Base-by-base conservation (phyloP, 2,329 filamentous ascomycete species). In the Aspergillus sergii region DNA sequence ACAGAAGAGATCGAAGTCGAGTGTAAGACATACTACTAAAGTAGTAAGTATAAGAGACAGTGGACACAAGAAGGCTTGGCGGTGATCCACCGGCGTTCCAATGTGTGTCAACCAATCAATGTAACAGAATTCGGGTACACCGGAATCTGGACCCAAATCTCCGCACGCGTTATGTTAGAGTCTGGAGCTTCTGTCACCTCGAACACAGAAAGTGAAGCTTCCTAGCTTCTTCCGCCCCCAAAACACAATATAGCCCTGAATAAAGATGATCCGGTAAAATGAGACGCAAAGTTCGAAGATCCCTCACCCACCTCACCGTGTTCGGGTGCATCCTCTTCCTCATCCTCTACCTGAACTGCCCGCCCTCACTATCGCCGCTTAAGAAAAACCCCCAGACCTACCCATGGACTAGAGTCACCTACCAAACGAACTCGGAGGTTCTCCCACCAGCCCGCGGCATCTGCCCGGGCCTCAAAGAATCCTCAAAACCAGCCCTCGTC, bases 321-420 rank as follows among this genome's bases (percentile, higher is more conserved):
- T 80, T 81, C 67, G 58, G 65, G 43, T 58, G 61, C 45, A 69
- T 76, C 11, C 61, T 82, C 7, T 65, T 72, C 19, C 66, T 80
- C 16, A 75, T 82, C 43, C 56, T 82, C 39, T 80, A 70, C 63
- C 65, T 80, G 6, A 79, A 78, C 55, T 70, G 72, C 2, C 73
- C 78, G 1, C 65, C 71, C 26, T 66, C 73, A 36, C 10, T n/a
- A 14, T 21, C 51, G 21, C 51, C 51, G 19, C 8, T 30, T 4
- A 36, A 54, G n/a, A 36, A 54, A 23, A 39, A 4, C 28, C 68
- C 69, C 59, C 76, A 75, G 59, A 66, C 70, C 23, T 83, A 80
- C 64, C 72, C 75, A 62, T 84, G 82, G 82, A 76, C 72, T 28
- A 77, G 73, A 62, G 71, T 84, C 56, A 76, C 75, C 53, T 84